Percentiles rank a stretch among this genome's conserved stretches.
phyloP scores from a whole-genome alignment of 1,284 basidiomycete genomes.

The Fomitopsis pinicola region DNA sequence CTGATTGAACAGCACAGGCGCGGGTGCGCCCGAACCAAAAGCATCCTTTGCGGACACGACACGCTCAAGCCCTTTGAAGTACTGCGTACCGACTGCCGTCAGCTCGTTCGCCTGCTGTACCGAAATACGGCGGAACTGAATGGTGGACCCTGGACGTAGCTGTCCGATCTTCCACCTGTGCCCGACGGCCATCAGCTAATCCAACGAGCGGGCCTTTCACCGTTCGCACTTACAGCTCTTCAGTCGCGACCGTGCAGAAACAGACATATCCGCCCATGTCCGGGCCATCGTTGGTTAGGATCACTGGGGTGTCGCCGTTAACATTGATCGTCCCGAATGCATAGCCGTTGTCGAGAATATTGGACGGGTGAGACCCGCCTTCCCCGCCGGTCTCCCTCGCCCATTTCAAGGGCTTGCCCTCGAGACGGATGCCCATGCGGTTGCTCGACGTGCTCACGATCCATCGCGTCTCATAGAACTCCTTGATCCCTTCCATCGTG shows the following conservation, averaged over 20 bases:
- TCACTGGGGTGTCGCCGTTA: constrained; percentile 73
- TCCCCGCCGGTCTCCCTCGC: constrained; percentile 59
- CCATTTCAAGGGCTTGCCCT: constrained; percentile 52
- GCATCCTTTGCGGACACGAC: not conserved
- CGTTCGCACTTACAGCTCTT: constrained; percentile 40
- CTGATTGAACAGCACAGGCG: not conserved
- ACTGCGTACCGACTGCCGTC: not conserved
- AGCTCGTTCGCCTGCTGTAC: constrained; percentile 31
- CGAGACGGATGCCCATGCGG: constrained; percentile 52
- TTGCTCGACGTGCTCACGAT: constrained; percentile 54
- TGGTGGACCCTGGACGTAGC: constrained; percentile 44
- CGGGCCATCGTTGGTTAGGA: constrained; percentile 59
- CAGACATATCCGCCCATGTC: constrained; percentile 65
- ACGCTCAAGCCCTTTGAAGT: constrained; percentile 4
- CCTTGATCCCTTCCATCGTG: constrained; percentile 39
- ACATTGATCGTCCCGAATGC: constrained; percentile 56
- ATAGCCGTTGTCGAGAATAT: constrained; percentile 70
- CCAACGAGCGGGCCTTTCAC: not conserved
- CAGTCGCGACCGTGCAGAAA: constrained; percentile 46
- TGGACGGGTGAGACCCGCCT: constrained; percentile 70
- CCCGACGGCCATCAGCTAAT: not conserved
- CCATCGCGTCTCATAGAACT: constrained; percentile 50
- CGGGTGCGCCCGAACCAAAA: not conserved
- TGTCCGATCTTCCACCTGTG: constrained; percentile 63
- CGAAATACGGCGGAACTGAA: constrained; percentile 46